These are phyloP conservation scores for Prunus mume DNA, from an alignment of 306 rosid genomes.

Conservation along the genomic window DNA sequence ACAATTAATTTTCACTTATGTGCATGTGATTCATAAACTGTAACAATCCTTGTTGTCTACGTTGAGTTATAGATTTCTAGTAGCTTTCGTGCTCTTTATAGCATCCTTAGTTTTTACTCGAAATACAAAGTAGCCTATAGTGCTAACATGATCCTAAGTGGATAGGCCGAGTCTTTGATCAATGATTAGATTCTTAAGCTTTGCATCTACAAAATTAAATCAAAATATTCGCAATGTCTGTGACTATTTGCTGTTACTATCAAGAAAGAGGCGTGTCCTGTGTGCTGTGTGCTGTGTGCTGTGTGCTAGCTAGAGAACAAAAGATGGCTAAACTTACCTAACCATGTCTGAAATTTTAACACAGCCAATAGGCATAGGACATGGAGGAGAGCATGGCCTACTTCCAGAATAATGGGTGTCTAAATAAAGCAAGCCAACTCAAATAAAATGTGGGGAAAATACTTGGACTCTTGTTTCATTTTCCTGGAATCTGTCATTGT, in stretches of 20 bases:
- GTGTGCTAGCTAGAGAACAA: neutral
- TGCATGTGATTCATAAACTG: too few species aligned
- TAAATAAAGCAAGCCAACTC: neutral
- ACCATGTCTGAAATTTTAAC: neutral
- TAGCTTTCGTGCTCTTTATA: too few species aligned
- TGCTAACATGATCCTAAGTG: neutral
- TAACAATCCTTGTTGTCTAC: too few species aligned
- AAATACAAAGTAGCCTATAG: too few species aligned
- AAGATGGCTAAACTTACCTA: neutral
- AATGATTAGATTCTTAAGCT: conserved; percentile 8
- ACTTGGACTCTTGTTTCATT: conserved; percentile 1
- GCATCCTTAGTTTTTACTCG: too few species aligned
- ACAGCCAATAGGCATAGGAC: neutral
- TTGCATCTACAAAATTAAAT: neutral
- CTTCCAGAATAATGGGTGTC: neutral
- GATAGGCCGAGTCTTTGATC: neutral
- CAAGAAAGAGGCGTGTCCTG: neutral
- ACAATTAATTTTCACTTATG: too few species aligned
- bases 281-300: neutral
- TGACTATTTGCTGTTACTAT: too few species aligned
- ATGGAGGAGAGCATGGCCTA: neutral
- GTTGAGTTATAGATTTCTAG: too few species aligned
- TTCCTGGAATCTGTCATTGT: neutral
- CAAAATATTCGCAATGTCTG: neutral
- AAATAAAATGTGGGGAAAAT: neutral